These are phyloP conservation scores for Sugiyamaella qingdaonensis DNA, from an alignment of 805 yeast genomes.

Conservation along the genomic window DNA sequence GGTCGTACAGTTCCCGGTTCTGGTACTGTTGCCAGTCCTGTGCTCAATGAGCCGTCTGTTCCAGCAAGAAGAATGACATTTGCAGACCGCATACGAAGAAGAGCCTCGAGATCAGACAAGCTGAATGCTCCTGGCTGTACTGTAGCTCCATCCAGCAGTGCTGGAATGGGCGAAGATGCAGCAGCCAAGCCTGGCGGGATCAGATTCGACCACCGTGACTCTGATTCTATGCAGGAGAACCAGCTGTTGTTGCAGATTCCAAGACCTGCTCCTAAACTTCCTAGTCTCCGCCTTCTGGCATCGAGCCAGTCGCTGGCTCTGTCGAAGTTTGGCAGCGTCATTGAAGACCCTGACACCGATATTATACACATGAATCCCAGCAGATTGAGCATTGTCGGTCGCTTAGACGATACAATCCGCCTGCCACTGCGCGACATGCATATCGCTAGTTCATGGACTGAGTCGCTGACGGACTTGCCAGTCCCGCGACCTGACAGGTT, in stretches of 20 bases:
- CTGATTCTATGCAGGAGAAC: no score
- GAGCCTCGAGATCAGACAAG: not conserved
- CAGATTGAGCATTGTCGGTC: not conserved
- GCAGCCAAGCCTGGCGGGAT: no score
- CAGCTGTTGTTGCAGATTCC: no score
- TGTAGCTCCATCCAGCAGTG: not conserved
- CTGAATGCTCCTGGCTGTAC: not conserved
- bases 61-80: not conserved
- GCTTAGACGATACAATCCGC: not conserved
- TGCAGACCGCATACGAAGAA: not conserved
- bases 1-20: no score
- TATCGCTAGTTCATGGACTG: not conserved
- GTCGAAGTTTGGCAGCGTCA: conserved; percentile 5
- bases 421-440: not conserved
- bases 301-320: conserved; percentile 10
- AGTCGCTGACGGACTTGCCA: not conserved
- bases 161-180: no score
- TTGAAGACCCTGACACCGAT: not conserved
- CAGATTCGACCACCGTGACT: no score
- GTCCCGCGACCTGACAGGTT: not conserved
- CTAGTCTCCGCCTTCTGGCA: conserved; percentile 5
- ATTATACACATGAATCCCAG: not conserved
- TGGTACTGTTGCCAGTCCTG: not conserved
- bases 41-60: not conserved
- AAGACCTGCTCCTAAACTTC: conserved; percentile 9